phyloP scores from a whole-genome alignment of 1,284 basidiomycete species.

The Thecaphora frezii region DNA sequence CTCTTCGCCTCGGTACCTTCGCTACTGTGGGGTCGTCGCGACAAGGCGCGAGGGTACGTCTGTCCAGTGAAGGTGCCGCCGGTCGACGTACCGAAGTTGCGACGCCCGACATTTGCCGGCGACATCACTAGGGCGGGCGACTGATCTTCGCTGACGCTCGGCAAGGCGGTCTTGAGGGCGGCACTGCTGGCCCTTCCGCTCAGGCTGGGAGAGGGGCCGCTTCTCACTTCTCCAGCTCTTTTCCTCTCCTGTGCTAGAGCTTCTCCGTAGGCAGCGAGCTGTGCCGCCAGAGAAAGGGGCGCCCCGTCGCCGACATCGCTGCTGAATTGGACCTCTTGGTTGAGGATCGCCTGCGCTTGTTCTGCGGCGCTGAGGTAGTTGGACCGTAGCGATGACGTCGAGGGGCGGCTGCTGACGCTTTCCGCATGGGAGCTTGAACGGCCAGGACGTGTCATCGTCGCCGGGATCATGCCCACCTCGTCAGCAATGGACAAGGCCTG shows the following conservation, averaged over 20 bases:
- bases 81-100: neutral
- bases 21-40: constrained; percentile 32
- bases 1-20: constrained; percentile 25
- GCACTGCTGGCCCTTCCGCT: constrained; percentile 32
- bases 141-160: constrained; percentile 38
- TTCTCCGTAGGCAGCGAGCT: constrained; percentile 45
- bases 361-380: constrained; percentile 35
- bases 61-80: constrained; percentile 8
- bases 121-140: constrained; percentile 13
- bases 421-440: constrained; percentile 17
- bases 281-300: constrained; percentile 22
- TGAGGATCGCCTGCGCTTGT: constrained; percentile 40
- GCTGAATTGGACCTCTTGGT: constrained; percentile 21
- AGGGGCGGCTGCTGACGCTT: constrained; percentile 19
- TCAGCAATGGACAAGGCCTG: constrained; percentile 32
- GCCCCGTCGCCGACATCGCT: constrained; percentile 25
- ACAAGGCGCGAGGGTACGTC: constrained; percentile 25
- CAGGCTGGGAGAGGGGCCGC: constrained; percentile 25
- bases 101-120: constrained; percentile 5
- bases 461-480: constrained; percentile 14
- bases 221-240: constrained; percentile 23
- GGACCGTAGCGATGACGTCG: constrained; percentile 25
- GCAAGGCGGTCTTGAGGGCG: constrained; percentile 28
- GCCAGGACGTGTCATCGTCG: constrained; percentile 7
- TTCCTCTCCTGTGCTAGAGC: constrained; percentile 34